Evolutionary conservation across 495 filamentous ascomycete species (phyloP).

Genomic region (Annulohypoxylon moriforme): DNA sequence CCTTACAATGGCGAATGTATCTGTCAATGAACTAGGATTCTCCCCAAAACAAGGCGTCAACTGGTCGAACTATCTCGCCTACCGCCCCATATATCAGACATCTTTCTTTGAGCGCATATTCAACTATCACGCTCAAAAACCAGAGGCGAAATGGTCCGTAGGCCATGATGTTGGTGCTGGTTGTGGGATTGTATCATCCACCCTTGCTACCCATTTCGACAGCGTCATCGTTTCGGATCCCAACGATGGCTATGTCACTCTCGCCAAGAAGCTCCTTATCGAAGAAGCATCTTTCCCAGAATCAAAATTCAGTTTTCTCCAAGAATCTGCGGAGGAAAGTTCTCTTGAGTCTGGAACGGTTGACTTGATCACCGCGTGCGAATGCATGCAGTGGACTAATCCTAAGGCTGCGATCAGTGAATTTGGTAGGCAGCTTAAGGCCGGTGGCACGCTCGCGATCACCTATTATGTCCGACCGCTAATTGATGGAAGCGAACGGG

Average conservation of each 20-base stretch:
- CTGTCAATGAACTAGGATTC: constrained; percentile 16
- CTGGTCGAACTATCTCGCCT: constrained; percentile 41
- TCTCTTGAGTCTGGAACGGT: constrained; percentile 37
- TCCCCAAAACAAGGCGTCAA: constrained; percentile 31
- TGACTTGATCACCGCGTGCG: constrained; percentile 43
- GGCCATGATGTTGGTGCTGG: constrained; percentile 46
- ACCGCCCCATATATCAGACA: constrained; percentile 37
- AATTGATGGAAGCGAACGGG: constrained; percentile 19
- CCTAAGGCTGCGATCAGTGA: constrained; percentile 29
- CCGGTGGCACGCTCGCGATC: constrained; percentile 36
- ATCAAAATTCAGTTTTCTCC: constrained; percentile 41
- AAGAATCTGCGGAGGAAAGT: constrained; percentile 43
- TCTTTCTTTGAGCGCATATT: constrained; percentile 45
- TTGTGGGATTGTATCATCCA: constrained; percentile 42
- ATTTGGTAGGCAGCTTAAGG: constrained; percentile 33
- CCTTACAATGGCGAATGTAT: background rate
- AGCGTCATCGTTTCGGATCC: constrained; percentile 45
- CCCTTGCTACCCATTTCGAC: constrained; percentile 39
- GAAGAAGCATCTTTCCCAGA: constrained; percentile 28
- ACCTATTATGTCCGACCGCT: constrained; percentile 31
- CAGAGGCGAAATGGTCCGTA: constrained; percentile 10
- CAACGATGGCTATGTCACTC: constrained; percentile 42
- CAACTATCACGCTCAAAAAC: constrained; percentile 37
- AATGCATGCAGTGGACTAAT: constrained; percentile 44
- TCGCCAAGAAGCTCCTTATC: constrained; percentile 38